Evolutionary conservation across 805 yeast genomes (phyloP).

Genomic region (Pichia insulana): DNA sequence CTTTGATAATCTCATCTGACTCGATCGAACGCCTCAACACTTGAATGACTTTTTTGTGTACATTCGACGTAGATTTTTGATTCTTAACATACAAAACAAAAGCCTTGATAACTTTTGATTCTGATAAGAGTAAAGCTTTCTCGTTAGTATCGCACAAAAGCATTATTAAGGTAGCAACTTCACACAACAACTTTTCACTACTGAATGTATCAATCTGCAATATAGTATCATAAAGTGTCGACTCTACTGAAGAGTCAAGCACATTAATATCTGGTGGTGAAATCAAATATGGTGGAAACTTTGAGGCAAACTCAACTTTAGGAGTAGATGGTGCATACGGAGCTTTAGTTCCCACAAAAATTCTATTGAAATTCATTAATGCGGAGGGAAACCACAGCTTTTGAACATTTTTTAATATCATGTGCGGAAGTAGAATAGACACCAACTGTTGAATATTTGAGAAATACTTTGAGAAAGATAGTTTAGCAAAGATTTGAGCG

Average conservation of each 20-base stretch:
- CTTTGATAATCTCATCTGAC: conserved; percentile 38
- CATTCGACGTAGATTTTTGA: conserved; percentile 27
- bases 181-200: conserved; percentile 28
- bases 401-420: conserved; percentile 32
- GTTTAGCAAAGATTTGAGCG: conserved; percentile 34
- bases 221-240: conserved; percentile 36
- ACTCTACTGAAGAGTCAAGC: conserved; percentile 18
- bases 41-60: conserved; percentile 43
- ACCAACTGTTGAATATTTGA: conserved; percentile 31
- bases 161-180: neutral
- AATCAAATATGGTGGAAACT: conserved; percentile 5
- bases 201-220: conserved; percentile 33
- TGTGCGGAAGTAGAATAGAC: conserved; percentile 27
- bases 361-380: conserved; percentile 45
- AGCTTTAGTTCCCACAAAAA: conserved; percentile 41
- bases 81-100: conserved; percentile 36
- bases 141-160: conserved; percentile 28
- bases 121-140: conserved; percentile 33
- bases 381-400: conserved; percentile 53
- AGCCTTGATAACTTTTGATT: conserved; percentile 38
- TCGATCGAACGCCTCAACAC: conserved; percentile 68
- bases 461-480: conserved; percentile 29
- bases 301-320: conserved; percentile 13
- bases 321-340: conserved; percentile 44
- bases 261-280: conserved; percentile 15